Conservation (phyloP, 1,284 basidiomycete genomes). For the Ceratobasidium papillatum region DNA sequence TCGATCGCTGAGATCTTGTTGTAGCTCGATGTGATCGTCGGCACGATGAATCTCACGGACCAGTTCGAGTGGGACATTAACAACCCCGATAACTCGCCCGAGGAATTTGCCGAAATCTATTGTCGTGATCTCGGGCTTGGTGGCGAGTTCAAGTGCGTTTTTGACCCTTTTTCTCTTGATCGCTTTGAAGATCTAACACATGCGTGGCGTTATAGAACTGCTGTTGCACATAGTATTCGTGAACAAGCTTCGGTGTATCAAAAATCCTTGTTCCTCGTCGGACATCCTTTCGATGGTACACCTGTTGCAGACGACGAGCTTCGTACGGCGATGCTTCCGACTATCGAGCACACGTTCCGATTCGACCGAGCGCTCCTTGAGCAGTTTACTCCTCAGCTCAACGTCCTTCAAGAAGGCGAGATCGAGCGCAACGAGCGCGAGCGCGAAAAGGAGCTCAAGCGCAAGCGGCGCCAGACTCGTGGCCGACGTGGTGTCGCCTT, state of each 20-base stretch:
- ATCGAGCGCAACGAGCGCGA: slow-evolving; percentile 91
- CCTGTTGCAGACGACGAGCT: slow-evolving; percentile 91
- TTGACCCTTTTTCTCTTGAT: slow-evolving; percentile 17
- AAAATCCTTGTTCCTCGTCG: slow-evolving; percentile 91
- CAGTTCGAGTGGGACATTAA: slow-evolving; percentile 99
- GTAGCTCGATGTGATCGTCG: slow-evolving; percentile 95
- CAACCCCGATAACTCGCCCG: slow-evolving; percentile 80
- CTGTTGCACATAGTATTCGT: slow-evolving; percentile 93
- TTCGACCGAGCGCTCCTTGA: slow-evolving; percentile 75
- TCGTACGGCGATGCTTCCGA: slow-evolving; percentile 86
- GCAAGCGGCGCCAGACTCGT: slow-evolving; percentile 85
- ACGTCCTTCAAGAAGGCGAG: slow-evolving; percentile 88
- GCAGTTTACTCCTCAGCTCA: slow-evolving; percentile 89
- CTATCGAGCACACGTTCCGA: slow-evolving; percentile 64
- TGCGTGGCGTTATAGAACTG: slow-evolving; percentile 69
- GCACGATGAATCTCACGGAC: slow-evolving; percentile 92
- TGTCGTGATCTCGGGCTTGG: slow-evolving; percentile 87
- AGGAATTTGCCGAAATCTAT: slow-evolving; percentile 92
- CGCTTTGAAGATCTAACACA: slow-evolving; percentile 38
- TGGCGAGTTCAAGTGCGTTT: slow-evolving; percentile 88
- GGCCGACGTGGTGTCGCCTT: slow-evolving; percentile 88
- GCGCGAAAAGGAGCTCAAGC: slow-evolving; percentile 89
- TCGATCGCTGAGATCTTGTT: slow-evolving; percentile 42
- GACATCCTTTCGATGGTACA: slow-evolving; percentile 84
- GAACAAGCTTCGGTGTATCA: slow-evolving; percentile 94